Evolutionary conservation across 2,329 filamentous ascomycete genomes (phyloP), one percentile per base, ranked within the genome.

Genomic region (Fusarium burgessii): DNA sequence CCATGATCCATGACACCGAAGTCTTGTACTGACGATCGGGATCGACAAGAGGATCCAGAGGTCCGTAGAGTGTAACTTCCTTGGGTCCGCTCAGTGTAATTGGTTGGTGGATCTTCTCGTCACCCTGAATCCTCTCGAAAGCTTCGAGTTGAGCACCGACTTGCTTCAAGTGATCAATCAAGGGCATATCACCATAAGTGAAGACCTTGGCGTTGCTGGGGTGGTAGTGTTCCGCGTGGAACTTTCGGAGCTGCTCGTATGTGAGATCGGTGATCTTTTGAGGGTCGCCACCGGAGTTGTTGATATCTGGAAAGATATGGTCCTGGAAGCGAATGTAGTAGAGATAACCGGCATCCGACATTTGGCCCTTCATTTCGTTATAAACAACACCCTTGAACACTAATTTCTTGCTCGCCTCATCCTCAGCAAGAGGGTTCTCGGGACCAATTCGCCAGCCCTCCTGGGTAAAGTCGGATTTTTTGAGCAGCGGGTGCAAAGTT

Each of bases 361-460:
- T 97, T 78, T 98, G 95, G 0, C 96, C 96, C 83, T 99, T 99
- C 96, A 99, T 99, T 84, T 99, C 96, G 77, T 99, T 99, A 84
- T 98, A 98, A 2, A 98, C 95, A 3, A 98, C 96, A 29, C 95
- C 95, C 83, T 98, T 98, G 86, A 98, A 98, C 1, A 97, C 93
- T 42, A 97, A 83, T 70, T 89, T 90, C 79, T 90, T 89, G 77
- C 90, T 88, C 60, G 90, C 86, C 76, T 79, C 84, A 13, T 80
- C 78, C 68, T 80, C 86, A 2, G 91, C 87, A 54, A 88, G 84
- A 3, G 91, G 93, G 78, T 98, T 96, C 82, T 97, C 94, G 0
- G 96, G 96, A 0, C 96, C 96, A 70, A 99, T 90, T 51, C 96
- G 90, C 96, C 96, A 99, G 54, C 96, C 96, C 82, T 99, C 96